These are phyloP conservation scores for Pseudohalonectria lignicola DNA, from an alignment of 2,329 filamentous ascomycete genomes.

Conservation along the genomic window DNA sequence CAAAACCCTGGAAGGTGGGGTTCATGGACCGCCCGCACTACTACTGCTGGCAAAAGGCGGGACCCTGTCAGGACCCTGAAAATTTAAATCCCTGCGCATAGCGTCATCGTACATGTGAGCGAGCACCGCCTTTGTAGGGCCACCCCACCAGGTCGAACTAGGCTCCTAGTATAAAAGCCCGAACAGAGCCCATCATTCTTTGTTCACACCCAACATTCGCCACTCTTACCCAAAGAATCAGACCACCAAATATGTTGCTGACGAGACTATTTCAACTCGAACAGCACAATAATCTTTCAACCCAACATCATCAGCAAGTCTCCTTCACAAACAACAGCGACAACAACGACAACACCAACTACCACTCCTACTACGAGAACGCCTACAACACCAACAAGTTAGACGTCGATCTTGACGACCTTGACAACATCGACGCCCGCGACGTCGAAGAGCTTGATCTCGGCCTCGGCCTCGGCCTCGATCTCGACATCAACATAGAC, in stretches of 20 bases:
- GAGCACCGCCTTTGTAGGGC: too few relatives aligned
- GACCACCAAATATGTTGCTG: background rate
- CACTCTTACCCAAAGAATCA: background rate
- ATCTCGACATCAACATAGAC: too few relatives aligned
- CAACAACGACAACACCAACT: background rate
- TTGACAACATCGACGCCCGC: background rate
- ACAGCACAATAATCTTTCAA: background rate
- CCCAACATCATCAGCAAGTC: background rate
- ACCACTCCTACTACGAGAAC: background rate
- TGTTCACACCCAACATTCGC: background rate
- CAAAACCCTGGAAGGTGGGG: too few relatives aligned
- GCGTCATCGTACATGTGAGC: too few relatives aligned
- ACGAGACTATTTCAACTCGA: background rate
- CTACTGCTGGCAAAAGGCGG: too few relatives aligned
- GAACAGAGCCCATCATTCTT: too few relatives aligned
- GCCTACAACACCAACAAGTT: background rate
- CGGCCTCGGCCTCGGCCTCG: background rate
- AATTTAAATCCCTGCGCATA: too few relatives aligned
- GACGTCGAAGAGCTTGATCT: background rate
- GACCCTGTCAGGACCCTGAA: too few relatives aligned
- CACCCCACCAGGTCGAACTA: too few relatives aligned
- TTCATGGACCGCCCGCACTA: too few relatives aligned
- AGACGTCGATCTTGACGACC: background rate
- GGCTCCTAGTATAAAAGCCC: too few relatives aligned
- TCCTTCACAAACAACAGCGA: background rate